Evolutionary conservation across 1,284 basidiomycete genomes (phyloP), one percentile per base, ranked within the genome.

Genomic region (Fomes fomentarius): DNA sequence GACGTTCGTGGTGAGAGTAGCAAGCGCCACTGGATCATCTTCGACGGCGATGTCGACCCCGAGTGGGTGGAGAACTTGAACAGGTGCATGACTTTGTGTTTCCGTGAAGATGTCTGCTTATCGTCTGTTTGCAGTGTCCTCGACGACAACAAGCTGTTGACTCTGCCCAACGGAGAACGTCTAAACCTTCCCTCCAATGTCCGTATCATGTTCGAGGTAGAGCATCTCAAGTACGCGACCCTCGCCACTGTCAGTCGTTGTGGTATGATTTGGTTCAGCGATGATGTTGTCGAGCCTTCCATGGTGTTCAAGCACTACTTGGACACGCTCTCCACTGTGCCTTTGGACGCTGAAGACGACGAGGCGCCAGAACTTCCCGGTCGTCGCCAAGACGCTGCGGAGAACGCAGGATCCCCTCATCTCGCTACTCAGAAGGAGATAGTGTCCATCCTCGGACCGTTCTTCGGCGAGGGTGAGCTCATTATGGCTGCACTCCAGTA

Each of bases 11-110:
- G 97, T 26, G 98, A 98, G 74, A 97, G 94, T 70, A 81, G 85
- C 26, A 98, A 98, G 77, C 81, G 96, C 21, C 97, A 99, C 70
- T 99, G 97, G 97, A 99, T 99, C 66, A 93, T 99, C 59, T 99
- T 99, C 63, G 97, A 99, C 68, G 97, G 97, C 55, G 97, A 99
- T 69, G 96, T 99, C 47, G 98, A 99, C 78, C 97, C 97, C 0
- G 97, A 99, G 74, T 99, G 97, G 98, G 97, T 99, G 7, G 98
- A 99, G 75, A 99, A 99, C 71, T 77, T 99, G 74, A 99, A 99
- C 76, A 97, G 94, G 94, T 91, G 43, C 33, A 82, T 74, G 34
- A 48, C 24, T 28, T 28, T 41, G 31, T 9, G 22, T 19, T 48
- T 22, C 25, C 19, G n/a, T n/a, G n/a, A n/a, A n/a, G 24, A 34